phyloP scores from a whole-genome alignment of 2,329 filamentous ascomycete genomes.

The Scytalidium sp. region DNA sequence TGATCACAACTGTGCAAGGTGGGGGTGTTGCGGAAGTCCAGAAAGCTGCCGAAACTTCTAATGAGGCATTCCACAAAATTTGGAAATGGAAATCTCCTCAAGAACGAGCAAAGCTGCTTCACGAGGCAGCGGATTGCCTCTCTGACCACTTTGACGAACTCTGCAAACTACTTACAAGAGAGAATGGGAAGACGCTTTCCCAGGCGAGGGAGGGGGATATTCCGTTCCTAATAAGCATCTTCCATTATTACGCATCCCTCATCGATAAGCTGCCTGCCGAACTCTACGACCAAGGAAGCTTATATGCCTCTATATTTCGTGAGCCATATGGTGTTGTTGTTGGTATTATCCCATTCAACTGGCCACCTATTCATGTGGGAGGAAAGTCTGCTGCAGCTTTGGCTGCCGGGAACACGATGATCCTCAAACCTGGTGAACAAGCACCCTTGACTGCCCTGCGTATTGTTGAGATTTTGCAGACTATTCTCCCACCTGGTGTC shows the following conservation, averaged over 20 bases:
- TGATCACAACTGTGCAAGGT: neutral
- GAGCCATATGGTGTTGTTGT: constrained; percentile 61
- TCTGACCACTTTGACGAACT: neutral
- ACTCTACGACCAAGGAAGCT: constrained; percentile 1
- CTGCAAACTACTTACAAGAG: neutral
- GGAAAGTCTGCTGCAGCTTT: constrained; percentile 43
- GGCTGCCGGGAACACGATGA: constrained; percentile 70
- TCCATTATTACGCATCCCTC: constrained; percentile 5
- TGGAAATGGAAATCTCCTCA: neutral
- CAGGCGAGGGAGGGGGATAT: neutral
- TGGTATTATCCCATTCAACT: constrained; percentile 59
- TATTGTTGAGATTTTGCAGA: constrained; percentile 17
- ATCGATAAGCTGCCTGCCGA: constrained; percentile 2
- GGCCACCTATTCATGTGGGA: neutral
- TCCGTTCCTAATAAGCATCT: constrained; percentile 2
- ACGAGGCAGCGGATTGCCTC: neutral
- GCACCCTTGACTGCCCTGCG: constrained; percentile 53
- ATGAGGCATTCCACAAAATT: neutral
- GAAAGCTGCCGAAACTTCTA: neutral
- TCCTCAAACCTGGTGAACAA: constrained; percentile 69
- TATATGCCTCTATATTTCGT: constrained; percentile 1
- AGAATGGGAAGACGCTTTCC: neutral
- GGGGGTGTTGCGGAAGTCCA: neutral
- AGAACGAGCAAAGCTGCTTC: neutral
- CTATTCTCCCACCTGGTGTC: constrained; percentile 12